These are phyloP conservation scores for Arctium minus DNA, from an alignment of 129 eudicot species.

Conservation along the genomic window DNA sequence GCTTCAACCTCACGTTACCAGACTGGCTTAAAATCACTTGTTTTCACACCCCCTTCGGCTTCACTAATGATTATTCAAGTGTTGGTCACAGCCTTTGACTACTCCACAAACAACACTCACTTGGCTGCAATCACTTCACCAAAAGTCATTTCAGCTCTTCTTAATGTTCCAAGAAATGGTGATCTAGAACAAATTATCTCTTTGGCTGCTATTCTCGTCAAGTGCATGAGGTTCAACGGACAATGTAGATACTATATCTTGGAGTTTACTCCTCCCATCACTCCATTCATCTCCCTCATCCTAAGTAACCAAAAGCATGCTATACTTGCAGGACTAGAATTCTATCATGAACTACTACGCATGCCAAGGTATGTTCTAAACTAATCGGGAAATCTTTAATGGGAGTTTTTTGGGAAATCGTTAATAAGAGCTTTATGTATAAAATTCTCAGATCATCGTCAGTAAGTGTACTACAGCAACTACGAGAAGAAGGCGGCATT, in stretches of 20 bases:
- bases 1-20: conserved; percentile 40
- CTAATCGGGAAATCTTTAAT: background rate
- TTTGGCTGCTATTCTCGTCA: conserved; percentile 67
- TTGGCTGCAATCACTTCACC: conserved; percentile 67
- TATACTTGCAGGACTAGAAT: conserved; percentile 53
- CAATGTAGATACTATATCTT: conserved; percentile 56
- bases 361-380: conserved; percentile 54
- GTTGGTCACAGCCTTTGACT: conserved; percentile 69
- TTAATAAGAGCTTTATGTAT: background rate
- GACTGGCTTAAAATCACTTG: conserved; percentile 33
- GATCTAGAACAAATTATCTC: conserved; percentile 54
- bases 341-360: conserved; percentile 69
- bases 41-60: conserved; percentile 67
- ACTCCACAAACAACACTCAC: conserved; percentile 48
- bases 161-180: conserved; percentile 50
- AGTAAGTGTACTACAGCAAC: conserved; percentile 46
- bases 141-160: conserved; percentile 51
- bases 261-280: conserved; percentile 44
- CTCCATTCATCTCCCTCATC: conserved; percentile 53
- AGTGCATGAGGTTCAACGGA: conserved; percentile 68
- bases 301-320: conserved; percentile 64
- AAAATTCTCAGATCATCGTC: conserved; percentile 53
- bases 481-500: conserved; percentile 49
- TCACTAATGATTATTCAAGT: conserved; percentile 73
- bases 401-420: background rate